Evolutionary conservation across 139 green algal genomes (phyloP), one percentile per base, ranked within the genome.

Genomic region (Micromonas commoda): DNA sequence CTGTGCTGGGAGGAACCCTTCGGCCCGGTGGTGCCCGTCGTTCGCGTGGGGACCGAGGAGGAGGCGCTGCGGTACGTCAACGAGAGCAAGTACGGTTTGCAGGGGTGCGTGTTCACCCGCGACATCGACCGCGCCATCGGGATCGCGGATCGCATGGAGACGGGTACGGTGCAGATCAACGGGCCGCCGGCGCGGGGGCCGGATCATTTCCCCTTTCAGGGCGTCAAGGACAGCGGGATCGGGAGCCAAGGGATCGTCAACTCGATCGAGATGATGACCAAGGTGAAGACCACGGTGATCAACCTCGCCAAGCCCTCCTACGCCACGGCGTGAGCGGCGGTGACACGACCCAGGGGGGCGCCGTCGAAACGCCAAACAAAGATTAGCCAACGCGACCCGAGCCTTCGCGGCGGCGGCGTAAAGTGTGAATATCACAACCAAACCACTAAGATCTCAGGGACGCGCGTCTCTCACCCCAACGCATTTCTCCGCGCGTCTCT

Each of bases 1-100:
- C 77, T 98, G 38, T 88, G 90, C 31, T 96, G 92, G 92, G 93
- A 98, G 86, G 93, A 98, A 88, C 94, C 94, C 5, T 98, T 98
- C 83, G 94, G 94, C 2, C 94, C 94, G 6, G 89, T 98, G 54
- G 73, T 98, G 77, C 94, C 94, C 29, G 85, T 98, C 51, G 90
- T 97, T 71, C 85, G 93, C 23, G 89, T 97, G 35, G 70, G 82
- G 38, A 86, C 9, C 28, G 79, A 90, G 28, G 85, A 93, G n/a
- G 83, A 92, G 80, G 94, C 89, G 5, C 84, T 98, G 33, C 82
- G 86, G 68, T 91, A 96, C 85, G 93, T 88, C 83, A 98, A 98
- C 80, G 79, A 82, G 29, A 91, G 79, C 85, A 87, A 89, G 37
- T 85, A 95, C 52, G 92, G 86, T 13, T 89, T 97, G 57, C 90